Evolutionary conservation across 176 grass and related monocot species (phyloP).

Genomic region (Triticum urartu): DNA sequence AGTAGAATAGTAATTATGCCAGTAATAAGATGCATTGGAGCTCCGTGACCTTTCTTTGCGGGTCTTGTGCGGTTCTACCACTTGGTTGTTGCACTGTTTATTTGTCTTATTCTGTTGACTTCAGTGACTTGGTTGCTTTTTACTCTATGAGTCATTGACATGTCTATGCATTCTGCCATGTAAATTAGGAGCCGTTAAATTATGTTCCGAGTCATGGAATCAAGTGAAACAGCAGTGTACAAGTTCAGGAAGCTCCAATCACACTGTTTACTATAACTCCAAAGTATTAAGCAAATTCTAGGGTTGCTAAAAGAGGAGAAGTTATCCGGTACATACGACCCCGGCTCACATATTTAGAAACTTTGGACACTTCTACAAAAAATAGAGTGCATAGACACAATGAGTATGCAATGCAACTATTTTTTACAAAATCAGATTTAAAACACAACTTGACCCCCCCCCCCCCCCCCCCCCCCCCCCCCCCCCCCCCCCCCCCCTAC

Average conservation of each 20-base stretch:
- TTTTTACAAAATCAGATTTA: background rate
- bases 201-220: background rate
- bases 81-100: background rate
- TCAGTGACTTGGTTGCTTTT: background rate
- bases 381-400: background rate
- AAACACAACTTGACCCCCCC: too few relatives aligned
- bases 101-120: background rate
- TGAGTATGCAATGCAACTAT: too few relatives aligned
- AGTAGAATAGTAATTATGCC: background rate
- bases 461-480: too few relatives aligned
- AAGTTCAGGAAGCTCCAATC: background rate
- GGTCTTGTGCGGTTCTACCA: background rate
- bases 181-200: too few relatives aligned
- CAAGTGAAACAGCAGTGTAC: background rate
- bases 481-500: too few relatives aligned
- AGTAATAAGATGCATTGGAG: slow-evolving; percentile 6
- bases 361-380: background rate
- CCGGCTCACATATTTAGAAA: background rate
- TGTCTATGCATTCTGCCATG: background rate
- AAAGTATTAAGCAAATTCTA: background rate
- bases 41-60: background rate
- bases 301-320: background rate
- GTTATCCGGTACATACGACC: background rate
- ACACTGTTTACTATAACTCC: background rate
- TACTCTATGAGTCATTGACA: background rate